phyloP scores from a whole-genome alignment of 1,139 yeast species.

The Maudiozyma humilis region DNA sequence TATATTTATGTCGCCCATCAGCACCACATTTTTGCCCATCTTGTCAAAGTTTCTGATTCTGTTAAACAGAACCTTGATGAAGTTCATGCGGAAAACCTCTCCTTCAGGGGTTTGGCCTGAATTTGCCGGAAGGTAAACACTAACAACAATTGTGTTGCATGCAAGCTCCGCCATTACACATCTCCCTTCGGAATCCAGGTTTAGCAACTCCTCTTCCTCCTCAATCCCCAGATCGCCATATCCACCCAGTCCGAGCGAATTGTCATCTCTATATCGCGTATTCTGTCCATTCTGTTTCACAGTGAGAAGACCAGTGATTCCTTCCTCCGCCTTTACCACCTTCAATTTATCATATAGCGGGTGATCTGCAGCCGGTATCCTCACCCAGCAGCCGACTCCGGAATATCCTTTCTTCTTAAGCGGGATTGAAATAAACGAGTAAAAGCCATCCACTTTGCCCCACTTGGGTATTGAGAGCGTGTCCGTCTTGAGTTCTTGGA shows the following conservation, averaged over 20 bases:
- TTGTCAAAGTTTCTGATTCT: slow-evolving; percentile 49
- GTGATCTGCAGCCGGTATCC: slow-evolving; percentile 41
- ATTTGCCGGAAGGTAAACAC: slow-evolving; percentile 90
- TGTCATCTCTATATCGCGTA: slow-evolving; percentile 20
- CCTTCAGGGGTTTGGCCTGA: slow-evolving; percentile 67
- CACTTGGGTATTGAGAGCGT: slow-evolving; percentile 41
- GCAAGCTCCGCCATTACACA: slow-evolving; percentile 68
- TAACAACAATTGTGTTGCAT: slow-evolving; percentile 52
- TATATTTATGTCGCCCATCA: slow-evolving; percentile 86
- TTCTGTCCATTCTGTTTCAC: slow-evolving; percentile 20
- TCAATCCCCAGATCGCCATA: slow-evolving; percentile 41
- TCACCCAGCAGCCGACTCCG: slow-evolving; percentile 82
- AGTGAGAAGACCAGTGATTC: slow-evolving; percentile 64
- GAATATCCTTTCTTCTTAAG: slow-evolving; percentile 66
- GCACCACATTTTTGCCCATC: slow-evolving; percentile 56
- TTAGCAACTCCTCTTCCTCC: slow-evolving; percentile 35
- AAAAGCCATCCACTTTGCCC: slow-evolving; percentile 51
- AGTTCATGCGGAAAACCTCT: slow-evolving; percentile 49
- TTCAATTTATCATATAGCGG: slow-evolving; percentile 36
- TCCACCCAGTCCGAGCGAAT: slow-evolving; percentile 54
- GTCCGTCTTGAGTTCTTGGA: slow-evolving; percentile 75
- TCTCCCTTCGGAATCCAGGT: slow-evolving; percentile 78
- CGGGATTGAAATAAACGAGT: slow-evolving; percentile 66
- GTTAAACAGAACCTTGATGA: slow-evolving; percentile 48
- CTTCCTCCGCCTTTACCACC: slow-evolving; percentile 78